Evolutionary conservation across 2,329 filamentous ascomycete species (phyloP).

Genomic region (Epichloe coenophiala): DNA sequence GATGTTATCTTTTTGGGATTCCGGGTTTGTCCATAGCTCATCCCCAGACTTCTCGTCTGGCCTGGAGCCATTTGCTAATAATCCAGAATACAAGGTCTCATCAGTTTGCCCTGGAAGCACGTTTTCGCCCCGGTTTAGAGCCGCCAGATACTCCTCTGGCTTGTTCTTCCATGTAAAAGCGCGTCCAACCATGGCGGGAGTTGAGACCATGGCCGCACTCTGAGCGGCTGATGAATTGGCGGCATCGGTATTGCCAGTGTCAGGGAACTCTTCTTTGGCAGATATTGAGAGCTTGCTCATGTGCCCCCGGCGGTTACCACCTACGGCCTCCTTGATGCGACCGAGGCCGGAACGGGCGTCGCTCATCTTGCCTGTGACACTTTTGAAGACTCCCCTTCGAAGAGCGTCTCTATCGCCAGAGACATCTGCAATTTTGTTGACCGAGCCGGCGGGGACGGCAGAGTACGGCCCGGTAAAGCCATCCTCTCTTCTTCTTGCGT

Average conservation of each 20-base stretch:
- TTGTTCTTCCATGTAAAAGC: conserved; percentile 53
- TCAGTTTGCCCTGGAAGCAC: conserved; percentile 12
- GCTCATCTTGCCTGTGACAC: conserved; percentile 63
- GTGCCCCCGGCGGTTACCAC: conserved; percentile 42
- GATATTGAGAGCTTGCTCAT: conserved; percentile 33
- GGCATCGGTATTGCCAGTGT: conserved; percentile 13
- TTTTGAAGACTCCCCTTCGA: conserved; percentile 60
- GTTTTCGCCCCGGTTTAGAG: conserved; percentile 24
- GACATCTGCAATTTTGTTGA: conserved; percentile 32
- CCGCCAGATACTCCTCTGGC: conserved; percentile 42
- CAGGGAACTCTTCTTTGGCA: conserved; percentile 36
- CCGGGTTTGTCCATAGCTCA: conserved; percentile 11
- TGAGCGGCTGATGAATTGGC: conserved; percentile 8
- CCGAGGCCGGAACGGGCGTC: conserved; percentile 74
- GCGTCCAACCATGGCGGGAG: conserved; percentile 29
- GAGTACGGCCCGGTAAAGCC: conserved; percentile 27
- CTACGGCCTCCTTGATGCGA: conserved; percentile 75
- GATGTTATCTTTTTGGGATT: conserved; percentile 13
- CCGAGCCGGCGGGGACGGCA: conserved; percentile 29
- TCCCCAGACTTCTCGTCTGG: conserved; percentile 10
- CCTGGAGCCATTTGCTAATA: conserved; percentile 14
- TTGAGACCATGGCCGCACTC: conserved; percentile 17
- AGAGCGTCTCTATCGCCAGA: conserved; percentile 42
- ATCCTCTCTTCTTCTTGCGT: conserved; percentile 32
- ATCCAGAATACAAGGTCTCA: conserved; percentile 13